Evolutionary conservation across 228 moss, liverwort and hornwort species (phyloP).

Genomic region (Sphagnum magellanicum): DNA sequence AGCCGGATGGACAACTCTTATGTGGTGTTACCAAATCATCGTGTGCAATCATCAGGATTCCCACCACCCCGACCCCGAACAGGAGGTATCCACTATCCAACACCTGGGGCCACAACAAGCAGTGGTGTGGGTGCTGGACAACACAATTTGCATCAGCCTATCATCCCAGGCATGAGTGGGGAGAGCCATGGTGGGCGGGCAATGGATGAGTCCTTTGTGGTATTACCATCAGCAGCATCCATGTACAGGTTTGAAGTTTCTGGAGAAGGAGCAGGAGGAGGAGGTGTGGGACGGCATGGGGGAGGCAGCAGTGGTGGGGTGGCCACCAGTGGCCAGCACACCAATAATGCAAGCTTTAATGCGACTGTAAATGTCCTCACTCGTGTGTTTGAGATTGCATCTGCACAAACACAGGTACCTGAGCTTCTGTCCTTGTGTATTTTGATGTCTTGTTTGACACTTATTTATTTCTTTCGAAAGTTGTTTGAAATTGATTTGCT

Average conservation of each 20-base stretch:
- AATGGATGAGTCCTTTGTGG: conserved; percentile 97
- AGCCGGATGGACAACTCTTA: conserved; percentile 98
- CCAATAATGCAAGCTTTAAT: conserved; percentile 92
- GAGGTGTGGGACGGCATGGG: conserved; percentile 26
- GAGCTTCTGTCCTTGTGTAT: too few species aligned
- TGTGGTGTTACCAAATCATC: conserved; percentile 92
- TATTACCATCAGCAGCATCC: conserved; percentile 93
- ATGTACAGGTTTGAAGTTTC: conserved; percentile 78
- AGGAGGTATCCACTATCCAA: conserved; percentile 81
- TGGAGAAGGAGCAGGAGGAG: conserved; percentile 43
- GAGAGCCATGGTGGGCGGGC: conserved; percentile 80
- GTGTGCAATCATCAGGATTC: conserved; percentile 49
- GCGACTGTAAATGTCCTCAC: conserved; percentile 89
- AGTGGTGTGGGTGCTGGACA: neutral
- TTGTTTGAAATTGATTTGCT: neutral
- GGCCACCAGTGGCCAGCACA: conserved; percentile 58
- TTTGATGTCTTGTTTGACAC: neutral
- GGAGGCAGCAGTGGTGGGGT: conserved; percentile 32
- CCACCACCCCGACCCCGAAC: conserved; percentile 82
- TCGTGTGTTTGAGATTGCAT: conserved; percentile 91
- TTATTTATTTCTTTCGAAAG: neutral
- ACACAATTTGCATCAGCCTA: conserved; percentile 8
- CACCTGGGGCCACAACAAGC: conserved; percentile 53
- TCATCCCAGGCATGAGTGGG: conserved; percentile 23
- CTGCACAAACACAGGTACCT: conserved; percentile 84